Evolutionary conservation across 1,284 basidiomycete genomes (phyloP).

Genomic region (Athelia psychrophila): DNA sequence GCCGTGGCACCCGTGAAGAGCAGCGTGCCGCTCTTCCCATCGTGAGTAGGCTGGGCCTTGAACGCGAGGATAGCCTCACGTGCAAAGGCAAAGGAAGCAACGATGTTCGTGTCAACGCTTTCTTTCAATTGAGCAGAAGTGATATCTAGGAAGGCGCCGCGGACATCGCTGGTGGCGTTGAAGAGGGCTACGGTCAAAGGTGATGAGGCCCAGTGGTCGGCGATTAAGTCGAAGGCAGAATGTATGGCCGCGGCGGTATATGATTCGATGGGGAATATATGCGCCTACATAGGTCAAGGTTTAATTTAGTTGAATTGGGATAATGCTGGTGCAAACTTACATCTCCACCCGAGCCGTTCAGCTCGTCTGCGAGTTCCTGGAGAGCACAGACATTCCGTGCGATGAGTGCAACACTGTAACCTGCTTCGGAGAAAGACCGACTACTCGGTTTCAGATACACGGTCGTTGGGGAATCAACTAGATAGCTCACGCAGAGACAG

Average conservation of each 20-base stretch:
- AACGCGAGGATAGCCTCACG: constrained; percentile 61
- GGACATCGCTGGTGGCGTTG: constrained; percentile 57
- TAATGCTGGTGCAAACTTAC: constrained; percentile 34
- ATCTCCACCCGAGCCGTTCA: constrained; percentile 56
- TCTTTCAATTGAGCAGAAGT: constrained; percentile 56
- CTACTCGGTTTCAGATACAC: constrained; percentile 28
- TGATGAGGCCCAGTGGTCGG: constrained; percentile 45
- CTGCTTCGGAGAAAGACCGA: constrained; percentile 59
- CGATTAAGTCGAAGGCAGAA: constrained; percentile 52
- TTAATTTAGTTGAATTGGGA: neutral
- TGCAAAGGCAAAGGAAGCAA: constrained; percentile 67
- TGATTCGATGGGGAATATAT: constrained; percentile 52
- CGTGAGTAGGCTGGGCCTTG: constrained; percentile 52
- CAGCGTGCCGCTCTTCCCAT: constrained; percentile 58
- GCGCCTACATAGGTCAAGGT: constrained; percentile 42
- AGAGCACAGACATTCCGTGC: constrained; percentile 56
- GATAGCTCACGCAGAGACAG: neutral
- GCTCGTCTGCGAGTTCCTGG: constrained; percentile 49
- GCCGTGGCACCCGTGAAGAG: constrained; percentile 82
- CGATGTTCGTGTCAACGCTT: constrained; percentile 51
- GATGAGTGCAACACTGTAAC: constrained; percentile 68
- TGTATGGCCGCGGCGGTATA: constrained; percentile 56
- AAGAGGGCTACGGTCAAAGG: constrained; percentile 64
- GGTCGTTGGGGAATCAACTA: neutral
- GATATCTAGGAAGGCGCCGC: constrained; percentile 67